A percentile compares a stretch with the other conserved stretches of the same genome.
Evolutionary conservation across 768 basidiomycete genomes (phyloP).

Genomic region (Rhizopogon sp.): DNA sequence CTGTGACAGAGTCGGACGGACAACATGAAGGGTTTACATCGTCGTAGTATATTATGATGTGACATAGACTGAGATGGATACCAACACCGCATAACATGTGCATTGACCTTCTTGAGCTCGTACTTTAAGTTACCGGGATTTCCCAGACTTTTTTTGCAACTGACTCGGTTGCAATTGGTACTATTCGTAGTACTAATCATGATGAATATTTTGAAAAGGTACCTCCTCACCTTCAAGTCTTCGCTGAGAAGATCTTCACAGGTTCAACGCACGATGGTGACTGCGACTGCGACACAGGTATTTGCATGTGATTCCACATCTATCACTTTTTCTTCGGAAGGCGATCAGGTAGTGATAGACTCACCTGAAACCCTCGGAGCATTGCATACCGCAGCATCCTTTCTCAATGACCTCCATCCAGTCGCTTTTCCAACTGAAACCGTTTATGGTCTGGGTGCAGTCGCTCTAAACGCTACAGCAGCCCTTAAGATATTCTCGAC

Average conservation of each 20-base stretch:
- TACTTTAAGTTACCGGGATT: neutral
- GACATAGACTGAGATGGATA: neutral
- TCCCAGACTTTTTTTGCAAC: neutral
- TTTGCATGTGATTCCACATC: constrained; percentile 59
- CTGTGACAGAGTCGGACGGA: too few species aligned
- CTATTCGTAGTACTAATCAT: too few species aligned
- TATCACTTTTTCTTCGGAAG: constrained; percentile 46
- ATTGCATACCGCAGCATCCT: constrained; percentile 50
- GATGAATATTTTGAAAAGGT: constrained; percentile 5
- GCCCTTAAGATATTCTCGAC: constrained; percentile 73
- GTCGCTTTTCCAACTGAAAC: constrained; percentile 98
- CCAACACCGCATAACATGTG: neutral
- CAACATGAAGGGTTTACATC: too few species aligned
- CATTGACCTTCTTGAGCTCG: too few species aligned
- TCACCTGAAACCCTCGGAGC: constrained; percentile 48
- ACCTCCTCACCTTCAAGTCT: constrained; percentile 9
- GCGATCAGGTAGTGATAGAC: constrained; percentile 42
- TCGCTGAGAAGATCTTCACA: constrained; percentile 19
- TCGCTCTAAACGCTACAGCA: constrained; percentile 64
- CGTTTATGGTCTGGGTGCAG: constrained; percentile 95
- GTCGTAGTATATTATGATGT: neutral
- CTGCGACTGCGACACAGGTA: constrained; percentile 30
- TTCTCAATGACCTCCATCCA: constrained; percentile 42
- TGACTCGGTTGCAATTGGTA: neutral
- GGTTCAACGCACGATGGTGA: constrained; percentile 7